Evolutionary conservation across 306 rosid species (phyloP).

Genomic region (Canavalia gladiata): DNA sequence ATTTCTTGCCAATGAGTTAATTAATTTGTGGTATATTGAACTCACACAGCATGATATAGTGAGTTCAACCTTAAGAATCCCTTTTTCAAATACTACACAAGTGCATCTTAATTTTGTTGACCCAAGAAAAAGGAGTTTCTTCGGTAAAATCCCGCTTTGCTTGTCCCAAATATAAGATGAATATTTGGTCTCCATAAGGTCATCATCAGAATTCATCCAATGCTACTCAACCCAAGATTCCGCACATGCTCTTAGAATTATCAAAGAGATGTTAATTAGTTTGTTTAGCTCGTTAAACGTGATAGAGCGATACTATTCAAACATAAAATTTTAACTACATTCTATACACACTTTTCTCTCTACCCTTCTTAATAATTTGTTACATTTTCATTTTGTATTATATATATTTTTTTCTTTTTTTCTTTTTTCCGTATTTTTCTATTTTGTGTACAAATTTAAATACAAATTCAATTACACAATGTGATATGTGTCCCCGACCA

Average conservation of each 20-base stretch:
- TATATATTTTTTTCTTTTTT: too few species aligned
- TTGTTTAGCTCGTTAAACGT: neutral
- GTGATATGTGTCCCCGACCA: neutral
- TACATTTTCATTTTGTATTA: too few species aligned
- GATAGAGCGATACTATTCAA: too few species aligned
- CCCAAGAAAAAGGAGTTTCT: constrained; percentile 20
- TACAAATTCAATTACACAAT: too few species aligned
- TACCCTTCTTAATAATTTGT: too few species aligned
- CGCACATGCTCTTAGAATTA: constrained; percentile 9
- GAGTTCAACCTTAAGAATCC: neutral
- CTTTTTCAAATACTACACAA: neutral
- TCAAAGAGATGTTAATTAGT: neutral
- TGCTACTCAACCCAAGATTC: constrained; percentile 18
- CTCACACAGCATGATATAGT: neutral
- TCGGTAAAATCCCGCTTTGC: constrained; percentile 7
- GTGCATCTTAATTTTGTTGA: constrained; percentile 18
- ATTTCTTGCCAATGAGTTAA: neutral
- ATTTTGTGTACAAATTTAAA: too few species aligned
- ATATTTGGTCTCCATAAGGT: constrained; percentile 21
- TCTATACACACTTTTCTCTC: too few species aligned
- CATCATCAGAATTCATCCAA: neutral
- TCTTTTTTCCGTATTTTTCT: too few species aligned
- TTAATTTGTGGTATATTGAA: neutral
- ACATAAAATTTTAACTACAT: too few species aligned
- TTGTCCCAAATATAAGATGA: constrained; percentile 14